Percentiles rank a stretch among this genome's conserved stretches.
phyloP scores from a whole-genome alignment of 306 rosid genomes.

The Vigna angularis region DNA sequence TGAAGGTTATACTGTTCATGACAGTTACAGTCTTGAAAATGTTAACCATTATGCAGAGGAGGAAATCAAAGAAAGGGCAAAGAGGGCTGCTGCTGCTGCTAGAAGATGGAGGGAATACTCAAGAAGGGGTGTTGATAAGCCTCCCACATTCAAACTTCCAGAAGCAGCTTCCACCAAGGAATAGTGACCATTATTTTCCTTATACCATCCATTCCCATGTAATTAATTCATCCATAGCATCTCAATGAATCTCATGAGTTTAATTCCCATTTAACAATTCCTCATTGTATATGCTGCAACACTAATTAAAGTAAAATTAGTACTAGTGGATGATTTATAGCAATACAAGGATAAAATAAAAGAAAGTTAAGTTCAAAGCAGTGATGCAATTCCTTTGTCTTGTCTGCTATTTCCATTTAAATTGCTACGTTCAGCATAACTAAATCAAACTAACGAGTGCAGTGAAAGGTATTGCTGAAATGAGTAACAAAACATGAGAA shows the following conservation, averaged over 20 bases:
- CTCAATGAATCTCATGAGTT: slow-evolving; percentile 24
- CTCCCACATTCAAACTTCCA: slow-evolving; percentile 87
- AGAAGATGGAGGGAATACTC: slow-evolving; percentile 98
- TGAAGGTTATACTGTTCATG: slow-evolving; percentile 11
- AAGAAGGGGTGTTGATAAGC: slow-evolving; percentile 80
- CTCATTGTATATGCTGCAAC: slow-evolving; percentile 45
- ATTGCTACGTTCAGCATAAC: neutral
- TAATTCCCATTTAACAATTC: slow-evolving; percentile 33
- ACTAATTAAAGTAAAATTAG: slow-evolving; percentile 41
- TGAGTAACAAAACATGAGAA: no score
- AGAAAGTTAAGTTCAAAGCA: slow-evolving; percentile 2
- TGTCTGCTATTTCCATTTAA: neutral
- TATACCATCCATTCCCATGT: slow-evolving; percentile 35
- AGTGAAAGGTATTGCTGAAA: neutral
- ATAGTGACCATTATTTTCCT: slow-evolving; percentile 50
- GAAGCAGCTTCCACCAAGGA: slow-evolving; percentile 63
- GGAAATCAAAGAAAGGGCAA: slow-evolving; percentile 76
- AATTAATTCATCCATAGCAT: slow-evolving; percentile 47
- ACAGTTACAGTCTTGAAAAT: slow-evolving; percentile 26
- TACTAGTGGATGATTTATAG: slow-evolving; percentile 25
- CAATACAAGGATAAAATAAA: slow-evolving; percentile 20
- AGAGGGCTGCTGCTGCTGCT: slow-evolving; percentile 86
- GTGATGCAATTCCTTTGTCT: neutral
- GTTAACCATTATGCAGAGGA: slow-evolving; percentile 62
- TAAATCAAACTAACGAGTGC: neutral